phyloP scores from a whole-genome alignment of 2,329 filamentous ascomycete species.

The Tolypocladium sp. region DNA sequence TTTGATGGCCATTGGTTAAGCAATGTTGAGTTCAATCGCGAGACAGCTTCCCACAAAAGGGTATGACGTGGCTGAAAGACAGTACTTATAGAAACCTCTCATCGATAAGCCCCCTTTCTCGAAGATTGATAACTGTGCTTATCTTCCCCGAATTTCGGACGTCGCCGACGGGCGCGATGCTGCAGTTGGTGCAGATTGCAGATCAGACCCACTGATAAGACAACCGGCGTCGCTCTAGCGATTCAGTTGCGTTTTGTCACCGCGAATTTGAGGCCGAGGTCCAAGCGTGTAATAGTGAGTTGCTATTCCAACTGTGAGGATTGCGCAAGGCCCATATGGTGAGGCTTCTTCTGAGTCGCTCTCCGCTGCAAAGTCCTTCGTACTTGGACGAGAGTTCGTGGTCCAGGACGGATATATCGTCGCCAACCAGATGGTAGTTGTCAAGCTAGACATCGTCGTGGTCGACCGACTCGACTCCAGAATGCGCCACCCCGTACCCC shows the following conservation, averaged over 20 bases:
- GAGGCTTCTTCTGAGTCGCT: background rate
- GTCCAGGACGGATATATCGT: background rate
- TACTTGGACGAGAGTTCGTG: no score
- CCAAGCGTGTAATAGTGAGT: no score
- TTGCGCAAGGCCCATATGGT: background rate
- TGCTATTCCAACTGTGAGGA: background rate
- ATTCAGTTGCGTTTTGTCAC: background rate
- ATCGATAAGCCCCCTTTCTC: background rate
- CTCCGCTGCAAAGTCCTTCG: background rate
- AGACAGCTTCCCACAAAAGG: background rate
- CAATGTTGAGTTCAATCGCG: background rate
- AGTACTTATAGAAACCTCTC: background rate
- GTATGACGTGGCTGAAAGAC: background rate
- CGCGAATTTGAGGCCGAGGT: background rate
- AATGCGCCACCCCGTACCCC: background rate
- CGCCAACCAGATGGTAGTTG: background rate
- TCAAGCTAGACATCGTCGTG: background rate
- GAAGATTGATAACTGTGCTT: background rate
- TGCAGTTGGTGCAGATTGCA: background rate
- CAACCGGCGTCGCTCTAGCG: background rate
- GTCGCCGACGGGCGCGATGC: background rate
- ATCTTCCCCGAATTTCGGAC: background rate
- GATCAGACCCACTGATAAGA: background rate
- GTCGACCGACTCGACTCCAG: background rate
- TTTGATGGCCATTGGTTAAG: background rate